Conservation (phyloP, 2,329 filamentous ascomycete species). For the Penicillium sp. region DNA sequence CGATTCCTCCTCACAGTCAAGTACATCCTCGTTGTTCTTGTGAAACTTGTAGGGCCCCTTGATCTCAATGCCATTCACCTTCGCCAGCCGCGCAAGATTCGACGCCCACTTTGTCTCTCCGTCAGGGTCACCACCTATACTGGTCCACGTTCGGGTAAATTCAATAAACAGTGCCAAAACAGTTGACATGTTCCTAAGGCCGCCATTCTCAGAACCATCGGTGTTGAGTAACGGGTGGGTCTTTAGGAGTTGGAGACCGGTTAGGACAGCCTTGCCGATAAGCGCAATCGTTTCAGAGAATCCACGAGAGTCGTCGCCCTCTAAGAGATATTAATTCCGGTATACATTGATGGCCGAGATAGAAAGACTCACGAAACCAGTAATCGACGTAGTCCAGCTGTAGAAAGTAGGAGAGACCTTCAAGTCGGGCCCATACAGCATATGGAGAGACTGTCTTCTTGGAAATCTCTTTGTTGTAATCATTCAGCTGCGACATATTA, state of each 20-base stretch:
- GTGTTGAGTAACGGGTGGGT: slow-evolving; percentile 1
- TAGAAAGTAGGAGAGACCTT: slow-evolving; percentile 6
- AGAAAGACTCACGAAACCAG: slow-evolving; percentile 9
- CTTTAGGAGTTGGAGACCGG: slow-evolving; percentile 2
- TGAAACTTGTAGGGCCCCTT: slow-evolving; percentile 10
- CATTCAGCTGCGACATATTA: slow-evolving; percentile 8
- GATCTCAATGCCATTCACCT: background rate
- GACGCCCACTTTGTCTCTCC: slow-evolving; percentile 10
- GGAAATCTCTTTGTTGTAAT: slow-evolving; percentile 6
- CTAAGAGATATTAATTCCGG: background rate
- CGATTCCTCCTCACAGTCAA: background rate
- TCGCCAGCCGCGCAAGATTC: slow-evolving; percentile 3
- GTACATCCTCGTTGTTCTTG: background rate
- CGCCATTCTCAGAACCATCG: background rate
- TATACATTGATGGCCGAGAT: background rate
- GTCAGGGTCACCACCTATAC: slow-evolving; percentile 3
- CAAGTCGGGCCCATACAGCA: slow-evolving; percentile 8
- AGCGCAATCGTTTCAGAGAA: slow-evolving; percentile 5
- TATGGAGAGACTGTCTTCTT: background rate
- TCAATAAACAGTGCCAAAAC: slow-evolving; percentile 7
- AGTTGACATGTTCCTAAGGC: slow-evolving; percentile 2
- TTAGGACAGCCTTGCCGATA: slow-evolving; percentile 10
- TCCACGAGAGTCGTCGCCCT: slow-evolving; percentile 7
- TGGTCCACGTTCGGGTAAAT: slow-evolving; percentile 1
- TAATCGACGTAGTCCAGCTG: slow-evolving; percentile 3